phyloP scores from a whole-genome alignment of 2,329 filamentous ascomycete genomes.

The Fusarium buxicola region DNA sequence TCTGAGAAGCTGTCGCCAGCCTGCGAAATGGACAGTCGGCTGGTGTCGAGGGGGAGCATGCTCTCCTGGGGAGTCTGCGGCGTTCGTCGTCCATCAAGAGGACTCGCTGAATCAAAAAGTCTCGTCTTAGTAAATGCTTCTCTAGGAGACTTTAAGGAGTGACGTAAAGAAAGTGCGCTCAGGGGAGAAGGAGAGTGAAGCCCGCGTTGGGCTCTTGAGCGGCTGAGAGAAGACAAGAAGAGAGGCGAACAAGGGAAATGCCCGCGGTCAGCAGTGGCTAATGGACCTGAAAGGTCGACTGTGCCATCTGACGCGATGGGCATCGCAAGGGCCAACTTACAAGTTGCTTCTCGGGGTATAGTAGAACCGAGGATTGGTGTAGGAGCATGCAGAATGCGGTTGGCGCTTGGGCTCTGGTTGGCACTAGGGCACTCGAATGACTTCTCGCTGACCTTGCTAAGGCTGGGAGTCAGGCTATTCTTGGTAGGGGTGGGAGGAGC shows the following conservation, averaged over 20 bases:
- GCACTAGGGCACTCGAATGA: conserved; percentile 54
- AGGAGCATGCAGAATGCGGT: conserved; percentile 56
- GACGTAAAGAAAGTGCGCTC: conserved; percentile 43
- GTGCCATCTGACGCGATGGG: conserved; percentile 25
- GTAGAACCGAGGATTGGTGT: conserved; percentile 56
- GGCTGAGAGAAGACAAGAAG: conserved; percentile 54
- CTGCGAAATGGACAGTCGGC: conserved; percentile 83
- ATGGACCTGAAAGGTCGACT: conserved; percentile 27
- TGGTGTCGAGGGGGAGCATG: conserved; percentile 81
- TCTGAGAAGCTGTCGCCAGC: conserved; percentile 54
- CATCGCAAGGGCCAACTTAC: conserved; percentile 56
- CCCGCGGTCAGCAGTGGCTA: conserved; percentile 49
- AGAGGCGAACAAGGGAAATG: conserved; percentile 49
- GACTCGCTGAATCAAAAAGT: conserved; percentile 67
- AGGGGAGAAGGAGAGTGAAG: conserved; percentile 52
- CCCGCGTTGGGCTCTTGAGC: conserved; percentile 46
- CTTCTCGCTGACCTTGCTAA: conserved; percentile 53
- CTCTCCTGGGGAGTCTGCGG: conserved; percentile 84
- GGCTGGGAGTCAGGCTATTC: conserved; percentile 61
- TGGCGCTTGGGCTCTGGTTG: conserved; percentile 56
- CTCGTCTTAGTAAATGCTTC: conserved; percentile 64
- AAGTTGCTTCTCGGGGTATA: conserved; percentile 54
- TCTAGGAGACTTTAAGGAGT: conserved; percentile 46
- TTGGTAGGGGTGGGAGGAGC: conserved; percentile 96
- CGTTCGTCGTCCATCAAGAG: conserved; percentile 69